phyloP scores from a whole-genome alignment of 1,284 basidiomycete genomes.

The Mycosarcoma mackinlayi region DNA sequence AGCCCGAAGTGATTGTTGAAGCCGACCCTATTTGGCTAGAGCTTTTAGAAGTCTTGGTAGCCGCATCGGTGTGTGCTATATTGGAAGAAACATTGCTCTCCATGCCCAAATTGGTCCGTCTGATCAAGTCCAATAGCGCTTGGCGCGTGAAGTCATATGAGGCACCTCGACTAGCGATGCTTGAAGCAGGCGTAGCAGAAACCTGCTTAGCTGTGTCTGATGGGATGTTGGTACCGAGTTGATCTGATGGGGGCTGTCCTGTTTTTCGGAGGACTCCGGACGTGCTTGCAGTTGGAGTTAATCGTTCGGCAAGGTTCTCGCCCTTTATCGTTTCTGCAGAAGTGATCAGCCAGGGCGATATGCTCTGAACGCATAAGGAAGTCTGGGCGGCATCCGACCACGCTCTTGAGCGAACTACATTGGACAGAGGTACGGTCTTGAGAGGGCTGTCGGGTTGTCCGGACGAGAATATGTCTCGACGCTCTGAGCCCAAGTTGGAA shows the following conservation, averaged over 20 bases:
- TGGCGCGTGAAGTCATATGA: slow-evolving; percentile 31
- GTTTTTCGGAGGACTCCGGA: no score
- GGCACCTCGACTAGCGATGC: neutral
- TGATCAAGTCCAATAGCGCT: slow-evolving; percentile 30
- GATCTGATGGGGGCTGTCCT: neutral
- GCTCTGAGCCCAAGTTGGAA: neutral
- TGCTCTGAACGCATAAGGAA: neutral
- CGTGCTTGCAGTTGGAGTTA: neutral
- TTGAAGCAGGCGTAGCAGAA: neutral
- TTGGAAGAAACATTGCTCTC: neutral
- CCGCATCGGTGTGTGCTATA: neutral
- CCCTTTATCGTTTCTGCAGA: neutral
- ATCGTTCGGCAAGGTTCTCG: no score
- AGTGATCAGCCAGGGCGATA: neutral
- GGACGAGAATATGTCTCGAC: neutral
- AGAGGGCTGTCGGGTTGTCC: neutral
- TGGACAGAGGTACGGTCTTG: slow-evolving; percentile 18
- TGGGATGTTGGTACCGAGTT: neutral
- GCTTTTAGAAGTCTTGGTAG: neutral
- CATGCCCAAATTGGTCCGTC: slow-evolving; percentile 25
- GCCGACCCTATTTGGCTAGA: neutral
- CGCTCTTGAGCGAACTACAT: slow-evolving; percentile 20
- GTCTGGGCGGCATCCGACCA: slow-evolving; percentile 14
- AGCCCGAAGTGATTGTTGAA: neutral
- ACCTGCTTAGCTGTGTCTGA: neutral